phyloP scores from a whole-genome alignment of 2,329 filamentous ascomycete genomes.

The Phialophora macrospora region DNA sequence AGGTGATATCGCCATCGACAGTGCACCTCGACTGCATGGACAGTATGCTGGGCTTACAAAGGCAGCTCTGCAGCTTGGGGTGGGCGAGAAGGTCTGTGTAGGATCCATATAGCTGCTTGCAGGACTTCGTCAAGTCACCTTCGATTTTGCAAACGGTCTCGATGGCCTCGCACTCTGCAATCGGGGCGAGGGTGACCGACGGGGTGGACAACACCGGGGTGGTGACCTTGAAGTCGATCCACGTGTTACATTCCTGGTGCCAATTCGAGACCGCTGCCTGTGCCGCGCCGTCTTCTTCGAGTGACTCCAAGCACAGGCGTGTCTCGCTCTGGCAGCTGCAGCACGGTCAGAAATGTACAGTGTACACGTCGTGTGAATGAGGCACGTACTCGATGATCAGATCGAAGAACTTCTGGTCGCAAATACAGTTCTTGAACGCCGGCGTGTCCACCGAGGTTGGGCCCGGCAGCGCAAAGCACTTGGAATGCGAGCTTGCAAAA shows the following conservation, averaged over 20 bases:
- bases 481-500: background rate
- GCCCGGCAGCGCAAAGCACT: background rate
- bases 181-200: background rate
- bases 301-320: background rate
- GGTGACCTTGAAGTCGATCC: background rate
- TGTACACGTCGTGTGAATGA: background rate
- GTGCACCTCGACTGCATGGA: background rate
- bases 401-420: background rate
- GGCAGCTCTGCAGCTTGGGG: background rate
- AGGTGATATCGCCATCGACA: background rate
- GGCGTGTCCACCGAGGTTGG: background rate
- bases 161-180: background rate
- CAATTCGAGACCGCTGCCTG: background rate
- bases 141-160: background rate
- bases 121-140: background rate
- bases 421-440: background rate
- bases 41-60: background rate
- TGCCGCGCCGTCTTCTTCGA: background rate
- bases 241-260: background rate
- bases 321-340: background rate
- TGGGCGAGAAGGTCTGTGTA: background rate
- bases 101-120: background rate
- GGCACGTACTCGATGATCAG: background rate
- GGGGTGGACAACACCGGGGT: background rate
- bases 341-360: background rate